These are phyloP conservation scores for Termitomyces sp. DNA, from an alignment of 768 basidiomycete genomes.

Conservation along the genomic window DNA sequence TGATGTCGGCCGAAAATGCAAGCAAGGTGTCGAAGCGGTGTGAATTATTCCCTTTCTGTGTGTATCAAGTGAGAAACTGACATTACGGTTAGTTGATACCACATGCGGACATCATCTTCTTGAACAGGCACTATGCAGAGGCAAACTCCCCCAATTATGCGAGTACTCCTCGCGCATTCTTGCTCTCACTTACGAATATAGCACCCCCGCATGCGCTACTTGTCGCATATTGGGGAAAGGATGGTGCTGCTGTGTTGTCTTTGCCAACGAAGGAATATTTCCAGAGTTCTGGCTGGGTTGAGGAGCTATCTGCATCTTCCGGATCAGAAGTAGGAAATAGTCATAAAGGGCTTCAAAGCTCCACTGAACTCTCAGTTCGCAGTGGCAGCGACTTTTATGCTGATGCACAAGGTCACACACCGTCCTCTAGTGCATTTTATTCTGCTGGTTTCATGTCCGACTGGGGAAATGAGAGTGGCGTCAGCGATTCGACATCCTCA, in stretches of 20 bases:
- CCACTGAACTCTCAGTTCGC: conserved; percentile 41
- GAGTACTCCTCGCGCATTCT: conserved; percentile 66
- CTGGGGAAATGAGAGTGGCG: conserved; percentile 20
- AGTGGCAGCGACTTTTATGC: conserved; percentile 82
- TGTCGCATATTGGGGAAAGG: conserved; percentile 76
- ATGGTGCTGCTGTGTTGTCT: conserved; percentile 77
- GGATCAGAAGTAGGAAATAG: conserved; percentile 4
- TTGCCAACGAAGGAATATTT: conserved; percentile 83
- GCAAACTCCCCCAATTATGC: conserved; percentile 54
- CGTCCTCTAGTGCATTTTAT: conserved; percentile 48
- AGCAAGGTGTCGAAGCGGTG: conserved; percentile 79
- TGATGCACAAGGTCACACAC: conserved; percentile 45
- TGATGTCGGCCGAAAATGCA: conserved; percentile 67
- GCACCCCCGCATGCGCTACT: conserved; percentile 73
- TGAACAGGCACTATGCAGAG: conserved; percentile 68
- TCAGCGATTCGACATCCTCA: conserved; percentile 19
- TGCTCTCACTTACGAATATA: conserved; percentile 64
- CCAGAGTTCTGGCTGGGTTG: conserved; percentile 79
- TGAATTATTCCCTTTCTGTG: conserved; percentile 22
- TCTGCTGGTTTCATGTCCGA: conserved; percentile 30
- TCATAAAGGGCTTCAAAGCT: conserved; percentile 15
- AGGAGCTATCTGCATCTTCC: conserved; percentile 32
- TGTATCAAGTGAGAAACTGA: conserved; percentile 5
- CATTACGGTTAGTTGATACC: conserved; percentile 58
- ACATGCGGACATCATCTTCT: conserved; percentile 78